These are phyloP conservation scores for Apiotrichum brassicae DNA, from an alignment of 1,284 basidiomycete genomes.

Conservation along the genomic window DNA sequence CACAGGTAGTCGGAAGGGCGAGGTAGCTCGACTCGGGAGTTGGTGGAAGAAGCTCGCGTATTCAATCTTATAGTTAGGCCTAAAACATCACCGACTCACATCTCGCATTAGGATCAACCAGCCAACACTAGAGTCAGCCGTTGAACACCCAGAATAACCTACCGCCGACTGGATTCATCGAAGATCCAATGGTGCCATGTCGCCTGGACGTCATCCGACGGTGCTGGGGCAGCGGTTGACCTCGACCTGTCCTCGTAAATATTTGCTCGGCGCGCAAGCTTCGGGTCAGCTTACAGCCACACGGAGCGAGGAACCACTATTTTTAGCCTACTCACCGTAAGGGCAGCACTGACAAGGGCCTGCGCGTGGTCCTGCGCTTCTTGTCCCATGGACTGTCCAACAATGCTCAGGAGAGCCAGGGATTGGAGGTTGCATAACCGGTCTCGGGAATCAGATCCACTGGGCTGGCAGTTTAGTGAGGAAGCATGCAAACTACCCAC, in stretches of 20 bases:
- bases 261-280: slow-evolving; percentile 3
- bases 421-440: not conserved
- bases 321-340: slow-evolving; percentile 3
- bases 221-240: not conserved
- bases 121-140: not conserved
- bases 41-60: slow-evolving; percentile 10
- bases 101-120: slow-evolving; percentile 10
- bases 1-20: slow-evolving; percentile 2
- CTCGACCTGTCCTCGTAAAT: slow-evolving; percentile 2
- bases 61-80: slow-evolving; percentile 1
- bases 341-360: slow-evolving; percentile 4
- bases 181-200: slow-evolving; percentile 6
- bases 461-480: not conserved
- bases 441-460: not conserved
- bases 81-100: not conserved
- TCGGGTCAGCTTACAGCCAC: not conserved
- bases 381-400: not conserved
- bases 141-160: not conserved
- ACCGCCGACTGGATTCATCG: slow-evolving; percentile 7
- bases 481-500: not conserved
- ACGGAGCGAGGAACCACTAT: too few species aligned
- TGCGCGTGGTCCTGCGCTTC: slow-evolving; percentile 8
- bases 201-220: not conserved
- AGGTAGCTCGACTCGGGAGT: slow-evolving; percentile 4
- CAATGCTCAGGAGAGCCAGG: not conserved